These are phyloP conservation scores for Ophiocordyceps sinensis DNA, from an alignment of 2,329 filamentous ascomycete genomes.

Conservation along the genomic window DNA sequence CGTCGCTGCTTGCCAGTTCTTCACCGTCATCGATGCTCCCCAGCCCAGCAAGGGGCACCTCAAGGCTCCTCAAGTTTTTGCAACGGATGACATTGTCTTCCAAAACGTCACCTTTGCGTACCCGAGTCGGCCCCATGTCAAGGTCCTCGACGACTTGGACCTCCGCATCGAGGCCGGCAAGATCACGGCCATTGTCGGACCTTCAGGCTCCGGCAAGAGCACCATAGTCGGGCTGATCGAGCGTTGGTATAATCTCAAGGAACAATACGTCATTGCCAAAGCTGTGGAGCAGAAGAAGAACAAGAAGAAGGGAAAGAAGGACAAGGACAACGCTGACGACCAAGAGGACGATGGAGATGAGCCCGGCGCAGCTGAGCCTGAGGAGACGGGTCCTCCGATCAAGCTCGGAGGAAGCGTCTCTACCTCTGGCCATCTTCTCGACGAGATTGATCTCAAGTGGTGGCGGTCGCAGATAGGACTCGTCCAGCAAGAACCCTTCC, in stretches of 20 bases:
- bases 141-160: slow-evolving; percentile 45
- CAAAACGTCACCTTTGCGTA: slow-evolving; percentile 58
- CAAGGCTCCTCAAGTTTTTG: slow-evolving; percentile 21
- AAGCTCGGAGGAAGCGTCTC: slow-evolving; percentile 31
- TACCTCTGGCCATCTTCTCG: slow-evolving; percentile 37
- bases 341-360: slow-evolving; percentile 10
- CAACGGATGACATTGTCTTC: slow-evolving; percentile 30
- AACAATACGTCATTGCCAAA: slow-evolving; percentile 36
- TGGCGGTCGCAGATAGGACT: slow-evolving; percentile 49
- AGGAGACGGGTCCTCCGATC: slow-evolving; percentile 27
- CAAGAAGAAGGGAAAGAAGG: slow-evolving; percentile 18
- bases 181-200: slow-evolving; percentile 59
- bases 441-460: slow-evolving; percentile 47
- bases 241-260: slow-evolving; percentile 52
- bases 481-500: slow-evolving; percentile 53
- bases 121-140: slow-evolving; percentile 48
- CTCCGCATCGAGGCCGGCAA: slow-evolving; percentile 48
- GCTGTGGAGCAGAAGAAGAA: slow-evolving; percentile 30
- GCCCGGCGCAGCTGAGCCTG: slow-evolving; percentile 14
- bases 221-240: slow-evolving; percentile 60
- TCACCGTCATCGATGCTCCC: slow-evolving; percentile 37
- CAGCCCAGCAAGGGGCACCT: slow-evolving; percentile 19
- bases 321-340: slow-evolving; percentile 10
- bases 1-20: slow-evolving; percentile 43
- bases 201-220: slow-evolving; percentile 60